A percentile compares a stretch with the other conserved stretches of the same genome.
phyloP scores from a whole-genome alignment of 1,284 basidiomycete species.

The Polyporus tsugae region DNA sequence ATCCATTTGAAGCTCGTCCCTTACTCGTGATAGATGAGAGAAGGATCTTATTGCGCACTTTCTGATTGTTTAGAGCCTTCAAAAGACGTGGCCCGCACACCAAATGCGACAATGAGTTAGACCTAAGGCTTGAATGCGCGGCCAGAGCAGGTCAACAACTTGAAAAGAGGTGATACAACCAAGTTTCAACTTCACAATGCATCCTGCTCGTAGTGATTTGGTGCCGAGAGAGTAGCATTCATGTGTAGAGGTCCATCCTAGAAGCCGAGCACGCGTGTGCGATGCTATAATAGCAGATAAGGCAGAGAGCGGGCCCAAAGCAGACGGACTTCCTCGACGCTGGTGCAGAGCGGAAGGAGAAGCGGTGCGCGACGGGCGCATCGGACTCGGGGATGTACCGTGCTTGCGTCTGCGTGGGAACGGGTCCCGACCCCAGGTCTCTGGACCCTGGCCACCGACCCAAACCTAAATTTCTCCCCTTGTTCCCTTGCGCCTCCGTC shows the following conservation, averaged over 20 bases:
- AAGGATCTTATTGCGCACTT: no score
- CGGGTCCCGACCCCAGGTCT: constrained; percentile 24
- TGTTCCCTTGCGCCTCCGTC: constrained; percentile 15
- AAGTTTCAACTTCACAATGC: no score
- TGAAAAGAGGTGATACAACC: no score
- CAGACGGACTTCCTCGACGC: not conserved
- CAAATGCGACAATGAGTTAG: no score
- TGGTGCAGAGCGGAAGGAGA: not conserved
- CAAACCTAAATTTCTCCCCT: constrained; percentile 16
- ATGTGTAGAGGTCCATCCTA: not conserved
- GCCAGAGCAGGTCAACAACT: no score
- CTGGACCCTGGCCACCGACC: constrained; percentile 13
- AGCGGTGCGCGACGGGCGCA: not conserved
- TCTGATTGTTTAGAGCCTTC: no score
- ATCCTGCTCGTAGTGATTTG: no score
- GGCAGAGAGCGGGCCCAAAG: not conserved
- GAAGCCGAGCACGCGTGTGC: not conserved
- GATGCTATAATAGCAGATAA: not conserved
- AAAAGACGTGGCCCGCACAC: no score
- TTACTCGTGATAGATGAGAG: not conserved
- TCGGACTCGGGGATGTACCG: not conserved
- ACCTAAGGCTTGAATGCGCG: no score
- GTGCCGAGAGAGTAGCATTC: not conserved
- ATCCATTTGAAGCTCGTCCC: not conserved
- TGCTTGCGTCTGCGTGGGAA: constrained; percentile 30